These are phyloP conservation scores for Raffaelea albimanens DNA, from an alignment of 2,329 filamentous ascomycete species.

Conservation along the genomic window DNA sequence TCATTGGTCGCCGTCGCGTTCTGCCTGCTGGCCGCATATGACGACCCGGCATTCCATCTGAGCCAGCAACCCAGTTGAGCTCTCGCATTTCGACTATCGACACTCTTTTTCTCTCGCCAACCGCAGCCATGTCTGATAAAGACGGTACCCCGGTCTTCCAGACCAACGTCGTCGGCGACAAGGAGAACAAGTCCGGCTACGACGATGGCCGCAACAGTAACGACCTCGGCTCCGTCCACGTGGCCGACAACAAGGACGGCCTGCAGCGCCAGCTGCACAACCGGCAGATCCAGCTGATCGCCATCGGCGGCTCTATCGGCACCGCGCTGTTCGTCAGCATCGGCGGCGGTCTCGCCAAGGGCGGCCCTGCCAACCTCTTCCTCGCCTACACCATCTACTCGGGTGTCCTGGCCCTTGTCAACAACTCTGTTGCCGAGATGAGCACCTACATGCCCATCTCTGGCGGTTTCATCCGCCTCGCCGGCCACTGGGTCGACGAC, in stretches of 20 bases:
- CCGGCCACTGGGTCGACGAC: constrained; percentile 58
- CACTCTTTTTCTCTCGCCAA: no score
- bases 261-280: constrained; percentile 41
- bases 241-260: constrained; percentile 5
- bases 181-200: neutral
- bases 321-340: constrained; percentile 54
- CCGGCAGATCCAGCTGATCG: constrained; percentile 49
- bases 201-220: neutral
- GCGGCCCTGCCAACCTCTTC: constrained; percentile 41
- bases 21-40: no score
- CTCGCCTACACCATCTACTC: constrained; percentile 50
- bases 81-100: no score
- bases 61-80: no score
- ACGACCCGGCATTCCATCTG: no score
- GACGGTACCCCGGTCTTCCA: no score
- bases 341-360: constrained; percentile 38
- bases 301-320: constrained; percentile 48
- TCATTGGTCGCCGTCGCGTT: no score
- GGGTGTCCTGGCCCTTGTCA: constrained; percentile 48
- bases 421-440: constrained; percentile 60
- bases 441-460: constrained; percentile 51
- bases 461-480: constrained; percentile 55
- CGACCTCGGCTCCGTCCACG: neutral
- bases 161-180: no score
- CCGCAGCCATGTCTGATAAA: neutral